Base-by-base conservation (phyloP, 345 rosid genomes). In the Citrus medica region DNA sequence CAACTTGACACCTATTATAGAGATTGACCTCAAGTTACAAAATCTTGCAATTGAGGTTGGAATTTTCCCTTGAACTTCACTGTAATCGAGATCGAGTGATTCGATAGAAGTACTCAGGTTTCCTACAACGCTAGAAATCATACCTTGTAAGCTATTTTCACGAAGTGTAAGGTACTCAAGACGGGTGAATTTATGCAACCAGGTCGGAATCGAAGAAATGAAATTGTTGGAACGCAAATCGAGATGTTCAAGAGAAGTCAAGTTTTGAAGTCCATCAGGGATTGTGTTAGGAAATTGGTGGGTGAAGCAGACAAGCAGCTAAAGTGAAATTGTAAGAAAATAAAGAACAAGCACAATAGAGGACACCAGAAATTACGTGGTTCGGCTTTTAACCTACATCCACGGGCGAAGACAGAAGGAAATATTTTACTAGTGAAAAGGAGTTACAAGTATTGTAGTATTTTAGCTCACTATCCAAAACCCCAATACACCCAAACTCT, bases 1-100 rank as follows among this genome's bases (percentile, higher is more conserved):
- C 42, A 71, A 30, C 0, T 53, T 30, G 13, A 21, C 9, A 53
- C 4, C 9, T 53, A 16, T 22, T 2, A 71, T 2, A 19, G 4
- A 28, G 17, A 61, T 67, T 42, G 17, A 75, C 48, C 19, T 68
- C 76, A 42, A 85, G 62, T 55, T 74, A 51, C 51, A 85, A 80
- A 51, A 37, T 40, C n/a, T 53, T 19, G 16, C 27, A 9, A 69
- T 53, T 4, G 62, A 71, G 2, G 1, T 71, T 21, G 42, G 63
- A 30, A 51, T 71, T 30, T 53, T 53, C 9, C 63, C 63, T 30
- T 48, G 0, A 48, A 70, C 16, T 17, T 0, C 12, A 7, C 61
- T 79, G 1, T 0, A 0, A 7, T 71, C 27, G 16, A 84, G 48
- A 7, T 67, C n/a, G 19, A 84, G 71, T 4, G 1, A 0, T 37